Percentiles rank a stretch among this genome's conserved stretches.
Conservation (phyloP, 805 yeast species). For the Saccharomycopsis lassenensis region DNA sequence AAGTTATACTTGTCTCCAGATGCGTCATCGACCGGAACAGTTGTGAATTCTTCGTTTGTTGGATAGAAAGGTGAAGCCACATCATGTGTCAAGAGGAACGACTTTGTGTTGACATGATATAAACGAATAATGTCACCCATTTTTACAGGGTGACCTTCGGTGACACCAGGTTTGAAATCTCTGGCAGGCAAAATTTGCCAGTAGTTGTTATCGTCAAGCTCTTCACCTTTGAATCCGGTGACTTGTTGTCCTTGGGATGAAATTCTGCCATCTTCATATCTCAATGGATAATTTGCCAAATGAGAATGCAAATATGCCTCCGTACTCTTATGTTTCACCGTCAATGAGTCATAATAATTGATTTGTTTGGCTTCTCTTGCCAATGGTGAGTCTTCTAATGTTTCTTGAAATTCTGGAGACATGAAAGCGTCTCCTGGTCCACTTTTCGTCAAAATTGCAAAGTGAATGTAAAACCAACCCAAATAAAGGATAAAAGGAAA, state of each 20-base stretch:
- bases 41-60: slow-evolving; percentile 89
- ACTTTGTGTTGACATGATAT: slow-evolving; percentile 70
- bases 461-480: slow-evolving; percentile 89
- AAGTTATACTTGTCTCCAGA: slow-evolving; percentile 47
- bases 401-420: slow-evolving; percentile 93
- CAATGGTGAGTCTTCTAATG: slow-evolving; percentile 72
- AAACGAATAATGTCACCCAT: slow-evolving; percentile 72
- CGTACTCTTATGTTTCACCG: slow-evolving; percentile 74
- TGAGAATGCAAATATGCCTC: slow-evolving; percentile 80
- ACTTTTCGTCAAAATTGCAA: slow-evolving; percentile 65
- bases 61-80: slow-evolving; percentile 91
- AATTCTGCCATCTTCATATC: slow-evolving; percentile 93
- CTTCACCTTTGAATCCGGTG: slow-evolving; percentile 40
- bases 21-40: slow-evolving; percentile 53
- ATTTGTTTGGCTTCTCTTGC: slow-evolving; percentile 62
- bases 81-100: slow-evolving; percentile 79
- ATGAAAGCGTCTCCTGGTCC: slow-evolving; percentile 96
- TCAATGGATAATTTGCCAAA: slow-evolving; percentile 58
- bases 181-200: slow-evolving; percentile 75
- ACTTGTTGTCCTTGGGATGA: slow-evolving; percentile 95
- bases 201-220: slow-evolving; percentile 49
- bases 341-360: slow-evolving; percentile 64
- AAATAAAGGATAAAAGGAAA: slow-evolving; percentile 76
- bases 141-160: slow-evolving; percentile 38
- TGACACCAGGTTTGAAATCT: slow-evolving; percentile 31